Evolutionary conservation across 2,329 filamentous ascomycete genomes (phyloP).

Genomic region (Aplosporella prunicola): DNA sequence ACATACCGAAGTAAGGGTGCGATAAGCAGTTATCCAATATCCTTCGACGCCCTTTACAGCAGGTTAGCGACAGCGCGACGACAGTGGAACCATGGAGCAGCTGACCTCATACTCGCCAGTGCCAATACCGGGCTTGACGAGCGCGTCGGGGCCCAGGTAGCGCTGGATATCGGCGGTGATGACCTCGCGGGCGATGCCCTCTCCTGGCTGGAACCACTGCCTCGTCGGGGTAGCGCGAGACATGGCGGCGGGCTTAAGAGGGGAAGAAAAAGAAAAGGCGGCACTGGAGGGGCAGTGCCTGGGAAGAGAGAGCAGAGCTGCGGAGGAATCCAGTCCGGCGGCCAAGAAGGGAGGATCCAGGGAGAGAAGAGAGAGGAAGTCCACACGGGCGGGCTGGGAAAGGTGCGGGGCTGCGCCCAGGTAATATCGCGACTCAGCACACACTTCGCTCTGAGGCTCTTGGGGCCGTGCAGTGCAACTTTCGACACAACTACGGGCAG

Average conservation of each 20-base stretch:
- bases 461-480: too few species aligned
- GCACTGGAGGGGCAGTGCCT: not conserved
- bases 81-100: conserved; percentile 14
- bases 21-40: conserved; percentile 44
- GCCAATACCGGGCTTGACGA: conserved; percentile 38
- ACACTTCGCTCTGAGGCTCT: too few species aligned
- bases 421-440: conserved; percentile 11
- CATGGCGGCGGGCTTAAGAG: conserved; percentile 6
- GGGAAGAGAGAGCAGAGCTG: not conserved
- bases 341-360: too few species aligned
- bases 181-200: conserved; percentile 43
- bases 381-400: too few species aligned
- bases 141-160: conserved; percentile 42
- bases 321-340: not conserved
- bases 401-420: conserved; percentile 9
- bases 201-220: conserved; percentile 41
- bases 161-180: conserved; percentile 45
- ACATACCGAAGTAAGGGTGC: conserved; percentile 41
- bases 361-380: too few species aligned
- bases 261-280: conserved; percentile 2
- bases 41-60: conserved; percentile 33
- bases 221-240: conserved; percentile 22
- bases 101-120: conserved; percentile 36
- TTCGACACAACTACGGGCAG: not conserved
- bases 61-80: conserved; percentile 1